Base-by-base conservation (phyloP, 805 yeast species). In the Candida qinlingensis region DNA sequence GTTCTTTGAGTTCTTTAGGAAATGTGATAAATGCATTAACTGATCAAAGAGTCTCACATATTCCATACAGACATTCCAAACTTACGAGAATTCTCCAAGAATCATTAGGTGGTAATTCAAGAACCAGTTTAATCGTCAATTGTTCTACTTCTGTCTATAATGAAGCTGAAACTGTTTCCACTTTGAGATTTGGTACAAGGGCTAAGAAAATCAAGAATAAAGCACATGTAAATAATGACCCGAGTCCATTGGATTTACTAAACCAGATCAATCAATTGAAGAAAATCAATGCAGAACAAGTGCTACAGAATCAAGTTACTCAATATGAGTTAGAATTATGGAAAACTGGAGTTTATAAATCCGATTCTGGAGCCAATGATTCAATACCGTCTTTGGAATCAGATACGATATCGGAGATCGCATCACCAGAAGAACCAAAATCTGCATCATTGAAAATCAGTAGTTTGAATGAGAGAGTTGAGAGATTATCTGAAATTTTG, bases 21-120 rank as follows among this genome's bases (percentile, higher is more conserved):
- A 81, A 83, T 63, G 95, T 89, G 12, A 87, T 90, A 39, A 80
- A 86, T 56, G 79, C 89, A 0, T 74, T 91, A 42, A 83, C 95
- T 0, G 91, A 85, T 55, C 78, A 81, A 1, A 77, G 75, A 52
- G 71, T 82, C 2, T 71, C 77, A 4, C 88, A 85, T 57, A 69
- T 84, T 8, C 90, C 94, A 0, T 87, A 85, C 55, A 71, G 91
- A 48, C 92, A 86, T 57, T 85, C 95, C 2, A 85, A 85, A 56
- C 72, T 88, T 45, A 86, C 96, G 0, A 72, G 92, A 52, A 80
- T 89, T 11, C 65, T 88, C 34, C 91, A 85, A 60, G 90, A 85
- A 55, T 81, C 92, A 0, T 67, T 88, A 26, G 94, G 95, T 6
- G 96, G 96, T 1, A 87, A 88, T 62, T 81, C 91, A 3, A 71